Percentiles rank a stretch among this genome's conserved stretches.
These are phyloP conservation scores for Fragilaria crotonensis DNA, from an alignment of 108 stramenopile genomes.

Conservation along the genomic window DNA sequence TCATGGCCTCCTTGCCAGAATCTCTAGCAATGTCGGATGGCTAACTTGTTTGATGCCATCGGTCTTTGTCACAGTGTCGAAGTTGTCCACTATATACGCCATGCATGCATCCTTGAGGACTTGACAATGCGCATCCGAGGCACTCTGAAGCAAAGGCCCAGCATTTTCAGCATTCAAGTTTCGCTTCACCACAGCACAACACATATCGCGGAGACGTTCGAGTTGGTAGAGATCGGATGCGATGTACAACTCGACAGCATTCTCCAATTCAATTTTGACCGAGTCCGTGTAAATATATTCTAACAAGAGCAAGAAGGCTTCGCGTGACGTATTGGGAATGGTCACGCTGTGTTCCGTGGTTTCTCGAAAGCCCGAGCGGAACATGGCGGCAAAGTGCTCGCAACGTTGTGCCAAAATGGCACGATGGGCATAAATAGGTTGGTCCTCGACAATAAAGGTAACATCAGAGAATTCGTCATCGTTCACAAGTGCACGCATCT, in stretches of 20 bases:
- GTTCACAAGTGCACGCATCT: conserved; percentile 86
- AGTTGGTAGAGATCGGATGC: conserved; percentile 89
- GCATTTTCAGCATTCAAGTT: conserved; percentile 89
- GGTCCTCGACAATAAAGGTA: conserved; percentile 86
- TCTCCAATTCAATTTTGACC: conserved; percentile 79
- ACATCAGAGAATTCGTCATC: conserved; percentile 89
- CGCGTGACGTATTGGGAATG: conserved; percentile 57
- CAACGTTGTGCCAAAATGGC: conserved; percentile 86
- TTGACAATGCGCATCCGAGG: conserved; percentile 86
- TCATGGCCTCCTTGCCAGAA: conserved; percentile 62
- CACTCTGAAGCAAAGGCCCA: conserved; percentile 78
- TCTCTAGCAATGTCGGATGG: conserved; percentile 85
- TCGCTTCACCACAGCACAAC: conserved; percentile 80
- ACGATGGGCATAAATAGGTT: conserved; percentile 82
- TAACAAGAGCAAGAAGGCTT: conserved; percentile 85
- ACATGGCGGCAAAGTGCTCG: conserved; percentile 95
- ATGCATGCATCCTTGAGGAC: conserved; percentile 85
- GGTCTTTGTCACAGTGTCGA: conserved; percentile 91
- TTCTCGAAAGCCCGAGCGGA: conserved; percentile 90
- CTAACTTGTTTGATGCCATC: conserved; percentile 91
- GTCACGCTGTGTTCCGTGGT: conserved; percentile 52
- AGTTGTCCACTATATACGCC: conserved; percentile 86
- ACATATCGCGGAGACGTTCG: conserved; percentile 88
- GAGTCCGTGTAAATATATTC: conserved; percentile 95
- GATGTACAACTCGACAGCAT: conserved; percentile 89